Percentiles rank a stretch among this genome's conserved stretches.
These are phyloP conservation scores for Vigna unguiculata DNA, from an alignment of 306 rosid genomes.

Conservation along the genomic window DNA sequence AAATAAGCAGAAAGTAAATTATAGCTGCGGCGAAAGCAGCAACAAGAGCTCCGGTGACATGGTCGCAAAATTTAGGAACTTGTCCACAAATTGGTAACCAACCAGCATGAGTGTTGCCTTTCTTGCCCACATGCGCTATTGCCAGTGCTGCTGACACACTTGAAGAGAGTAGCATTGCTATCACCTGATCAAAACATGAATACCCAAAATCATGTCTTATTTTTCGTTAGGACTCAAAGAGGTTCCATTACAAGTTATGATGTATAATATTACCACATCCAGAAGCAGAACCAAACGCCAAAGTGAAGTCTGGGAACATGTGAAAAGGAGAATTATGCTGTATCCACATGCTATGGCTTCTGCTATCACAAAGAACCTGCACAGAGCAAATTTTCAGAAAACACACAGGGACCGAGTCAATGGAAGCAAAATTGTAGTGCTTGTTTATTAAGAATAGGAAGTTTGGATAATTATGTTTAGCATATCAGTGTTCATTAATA, in stretches of 20 bases:
- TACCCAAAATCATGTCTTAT: neutral
- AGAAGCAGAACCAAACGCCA: constrained; percentile 37
- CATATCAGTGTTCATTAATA: no score
- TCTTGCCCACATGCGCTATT: constrained; percentile 62
- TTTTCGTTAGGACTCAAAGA: neutral
- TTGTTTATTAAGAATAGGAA: no score
- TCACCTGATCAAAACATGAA: constrained; percentile 39
- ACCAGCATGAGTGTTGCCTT: constrained; percentile 64
- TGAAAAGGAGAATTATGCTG: constrained; percentile 38
- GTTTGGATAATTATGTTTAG: neutral
- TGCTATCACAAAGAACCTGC: constrained; percentile 45
- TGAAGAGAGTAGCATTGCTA: constrained; percentile 53
- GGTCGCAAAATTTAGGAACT: constrained; percentile 61
- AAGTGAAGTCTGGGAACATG: constrained; percentile 30
- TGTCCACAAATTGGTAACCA: constrained; percentile 74
- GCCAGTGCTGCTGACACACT: constrained; percentile 63
- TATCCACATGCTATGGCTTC: constrained; percentile 45
- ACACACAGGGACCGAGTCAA: neutral
- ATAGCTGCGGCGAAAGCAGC: constrained; percentile 49
- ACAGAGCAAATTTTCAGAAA: neutral
- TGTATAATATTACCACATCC: constrained; percentile 28
- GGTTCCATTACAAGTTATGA: neutral
- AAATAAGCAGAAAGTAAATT: constrained; percentile 45
- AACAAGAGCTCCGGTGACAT: constrained; percentile 50
- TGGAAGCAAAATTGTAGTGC: neutral